Conservation (phyloP, 306 rosid genomes). For the cucumber (Cucumis sativus) region DNA sequence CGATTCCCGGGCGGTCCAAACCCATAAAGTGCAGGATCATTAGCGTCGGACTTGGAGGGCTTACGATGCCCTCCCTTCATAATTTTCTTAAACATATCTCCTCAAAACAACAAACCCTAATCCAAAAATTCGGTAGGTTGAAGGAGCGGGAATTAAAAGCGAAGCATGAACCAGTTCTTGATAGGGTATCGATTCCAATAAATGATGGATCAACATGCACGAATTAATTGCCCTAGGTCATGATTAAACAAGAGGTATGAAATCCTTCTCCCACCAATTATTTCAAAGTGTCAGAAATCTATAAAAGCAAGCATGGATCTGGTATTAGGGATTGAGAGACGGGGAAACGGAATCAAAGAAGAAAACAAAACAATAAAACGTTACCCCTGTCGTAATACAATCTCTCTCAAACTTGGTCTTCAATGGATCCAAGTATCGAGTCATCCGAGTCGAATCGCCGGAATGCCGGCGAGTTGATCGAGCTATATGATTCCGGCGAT, state of each 20-base stretch:
- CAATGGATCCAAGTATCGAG: slow-evolving; percentile 25
- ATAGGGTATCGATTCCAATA: slow-evolving; percentile 4
- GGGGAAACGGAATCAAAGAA: slow-evolving; percentile 1
- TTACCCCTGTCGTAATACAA: slow-evolving; percentile 12
- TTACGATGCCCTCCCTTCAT: slow-evolving; percentile 72
- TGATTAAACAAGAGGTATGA: slow-evolving; percentile 13
- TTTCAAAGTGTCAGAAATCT: slow-evolving; percentile 13
- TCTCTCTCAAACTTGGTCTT: slow-evolving; percentile 3
- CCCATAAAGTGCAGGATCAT: slow-evolving; percentile 36
- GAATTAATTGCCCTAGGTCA: slow-evolving; percentile 18
- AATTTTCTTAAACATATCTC: slow-evolving; percentile 71
- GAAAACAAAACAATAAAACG: neutral
- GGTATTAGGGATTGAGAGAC: slow-evolving; percentile 9
- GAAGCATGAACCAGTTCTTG: slow-evolving; percentile 14
- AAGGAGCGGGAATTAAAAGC: slow-evolving; percentile 15
- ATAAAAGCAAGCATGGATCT: slow-evolving; percentile 28
- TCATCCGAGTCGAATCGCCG: slow-evolving; percentile 38
- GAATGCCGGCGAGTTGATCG: slow-evolving; percentile 32
- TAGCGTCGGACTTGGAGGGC: slow-evolving; percentile 75
- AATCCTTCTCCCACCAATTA: slow-evolving; percentile 10
- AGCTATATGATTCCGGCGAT: slow-evolving; percentile 51
- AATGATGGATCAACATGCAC: slow-evolving; percentile 17
- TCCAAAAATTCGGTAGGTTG: slow-evolving; percentile 25
- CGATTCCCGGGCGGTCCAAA: slow-evolving; percentile 28
- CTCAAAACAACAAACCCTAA: slow-evolving; percentile 35